Evolutionary conservation across 2,329 filamentous ascomycete genomes (phyloP).

Genomic region (Ceratocystis ficicola): DNA sequence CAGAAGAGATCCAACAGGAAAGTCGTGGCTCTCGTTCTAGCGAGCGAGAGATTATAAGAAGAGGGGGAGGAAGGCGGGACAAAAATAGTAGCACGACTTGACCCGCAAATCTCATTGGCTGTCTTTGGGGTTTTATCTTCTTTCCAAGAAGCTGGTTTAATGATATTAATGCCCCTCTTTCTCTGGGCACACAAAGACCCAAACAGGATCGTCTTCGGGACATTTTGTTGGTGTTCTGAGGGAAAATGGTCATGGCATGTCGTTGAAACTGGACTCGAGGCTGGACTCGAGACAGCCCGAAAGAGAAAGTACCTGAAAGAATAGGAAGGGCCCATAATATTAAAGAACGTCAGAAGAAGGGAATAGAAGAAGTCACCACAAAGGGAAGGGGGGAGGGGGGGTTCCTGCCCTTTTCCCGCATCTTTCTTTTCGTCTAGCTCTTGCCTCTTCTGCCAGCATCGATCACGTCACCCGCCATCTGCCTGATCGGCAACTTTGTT

Average conservation of each 20-base stretch:
- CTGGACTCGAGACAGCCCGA: neutral
- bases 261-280: neutral
- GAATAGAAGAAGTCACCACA: neutral
- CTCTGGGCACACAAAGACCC: neutral
- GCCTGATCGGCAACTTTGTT: too few species aligned
- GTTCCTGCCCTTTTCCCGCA: neutral
- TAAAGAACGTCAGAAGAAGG: neutral
- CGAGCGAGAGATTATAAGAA: slow-evolving; percentile 1
- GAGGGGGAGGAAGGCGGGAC: neutral
- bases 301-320: neutral
- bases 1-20: neutral
- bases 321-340: neutral
- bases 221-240: neutral
- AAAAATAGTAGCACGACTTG: slow-evolving; percentile 2
- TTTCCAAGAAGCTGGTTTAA: slow-evolving; percentile 3
- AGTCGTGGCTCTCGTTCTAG: neutral
- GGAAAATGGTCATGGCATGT: neutral
- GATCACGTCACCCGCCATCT: too few species aligned
- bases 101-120: neutral
- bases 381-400: neutral
- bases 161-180: slow-evolving; percentile 1
- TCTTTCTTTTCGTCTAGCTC: neutral
- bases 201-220: slow-evolving; percentile 1
- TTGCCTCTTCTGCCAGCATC: neutral
- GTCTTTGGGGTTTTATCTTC: neutral